Evolutionary conservation across 164 flowering plant species (phyloP).

Genomic region (Taxillus chinensis): DNA sequence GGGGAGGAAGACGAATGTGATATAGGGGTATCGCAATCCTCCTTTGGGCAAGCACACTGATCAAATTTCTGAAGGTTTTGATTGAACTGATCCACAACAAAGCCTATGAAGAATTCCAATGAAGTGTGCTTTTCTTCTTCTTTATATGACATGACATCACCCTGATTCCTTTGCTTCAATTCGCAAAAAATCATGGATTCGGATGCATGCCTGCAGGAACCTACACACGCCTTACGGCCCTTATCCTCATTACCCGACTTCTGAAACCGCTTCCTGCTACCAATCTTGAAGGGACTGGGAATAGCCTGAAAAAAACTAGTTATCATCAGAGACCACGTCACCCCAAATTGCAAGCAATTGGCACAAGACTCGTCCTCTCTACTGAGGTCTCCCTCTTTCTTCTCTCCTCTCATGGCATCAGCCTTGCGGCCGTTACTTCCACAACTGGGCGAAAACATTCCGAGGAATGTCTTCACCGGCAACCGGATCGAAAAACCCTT

Average conservation of each 20-base stretch:
- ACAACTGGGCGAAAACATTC: slow-evolving; percentile 29
- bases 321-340: slow-evolving; percentile 57
- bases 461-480: slow-evolving; percentile 44
- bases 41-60: slow-evolving; percentile 16
- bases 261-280: slow-evolving; percentile 38
- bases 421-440: slow-evolving; percentile 15
- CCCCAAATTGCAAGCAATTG: slow-evolving; percentile 68
- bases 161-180: slow-evolving; percentile 17
- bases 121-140: slow-evolving; percentile 41
- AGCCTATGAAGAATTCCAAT: slow-evolving; percentile 46
- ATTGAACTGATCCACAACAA: slow-evolving; percentile 43
- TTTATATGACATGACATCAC: slow-evolving; percentile 15
- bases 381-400: slow-evolving; percentile 22
- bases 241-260: slow-evolving; percentile 28
- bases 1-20: slow-evolving; percentile 9
- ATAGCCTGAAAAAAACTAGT: slow-evolving; percentile 49
- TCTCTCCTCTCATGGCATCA: slow-evolving; percentile 17
- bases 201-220: slow-evolving; percentile 10
- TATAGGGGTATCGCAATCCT: slow-evolving; percentile 12
- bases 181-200: slow-evolving; percentile 14
- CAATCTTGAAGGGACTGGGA: slow-evolving; percentile 41
- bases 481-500: slow-evolving; percentile 35
- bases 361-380: slow-evolving; percentile 38
- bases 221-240: slow-evolving; percentile 4
- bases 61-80: slow-evolving; percentile 59